phyloP scores from a whole-genome alignment of 805 yeast genomes.

The Candida argentea region DNA sequence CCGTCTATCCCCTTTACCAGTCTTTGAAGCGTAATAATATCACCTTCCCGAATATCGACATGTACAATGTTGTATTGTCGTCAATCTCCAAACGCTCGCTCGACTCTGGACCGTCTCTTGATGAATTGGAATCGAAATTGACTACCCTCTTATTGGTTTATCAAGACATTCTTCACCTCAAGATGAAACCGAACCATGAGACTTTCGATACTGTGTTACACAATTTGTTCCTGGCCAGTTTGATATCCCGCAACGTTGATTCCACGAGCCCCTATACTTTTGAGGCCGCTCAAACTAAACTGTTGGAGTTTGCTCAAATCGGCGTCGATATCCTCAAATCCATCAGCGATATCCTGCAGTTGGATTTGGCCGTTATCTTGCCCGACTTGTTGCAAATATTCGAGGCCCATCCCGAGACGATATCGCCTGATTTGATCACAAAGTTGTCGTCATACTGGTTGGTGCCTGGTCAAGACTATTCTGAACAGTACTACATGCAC shows the following conservation, averaged over 20 bases:
- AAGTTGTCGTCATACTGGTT: too few relatives aligned
- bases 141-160: constrained; percentile 57
- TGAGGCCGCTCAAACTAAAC: constrained; percentile 15
- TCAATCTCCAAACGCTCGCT: constrained; percentile 44
- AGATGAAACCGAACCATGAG: constrained; percentile 43
- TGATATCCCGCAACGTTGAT: constrained; percentile 6
- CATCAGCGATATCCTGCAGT: constrained; percentile 28
- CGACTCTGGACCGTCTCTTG: constrained; percentile 18
- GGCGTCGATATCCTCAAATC: constrained; percentile 37
- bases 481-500: constrained; percentile 1
- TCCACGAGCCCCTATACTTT: constrained; percentile 3
- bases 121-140: constrained; percentile 46
- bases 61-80: constrained; percentile 44
- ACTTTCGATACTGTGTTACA: constrained; percentile 44
- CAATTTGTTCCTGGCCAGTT: constrained; percentile 41
- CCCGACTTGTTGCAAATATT: constrained; percentile 25
- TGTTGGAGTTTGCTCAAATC: constrained; percentile 33
- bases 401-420: constrained; percentile 14
- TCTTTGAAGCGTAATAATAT: constrained; percentile 28
- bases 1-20: constrained; percentile 31
- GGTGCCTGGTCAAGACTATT: neutral
- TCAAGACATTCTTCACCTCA: constrained; percentile 45
- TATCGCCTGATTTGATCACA: constrained; percentile 6
- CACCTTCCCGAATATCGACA: constrained; percentile 36
- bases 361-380: constrained; percentile 22